Conservation (phyloP, 257 asterid genomes). For the Capsicum pubescens region DNA sequence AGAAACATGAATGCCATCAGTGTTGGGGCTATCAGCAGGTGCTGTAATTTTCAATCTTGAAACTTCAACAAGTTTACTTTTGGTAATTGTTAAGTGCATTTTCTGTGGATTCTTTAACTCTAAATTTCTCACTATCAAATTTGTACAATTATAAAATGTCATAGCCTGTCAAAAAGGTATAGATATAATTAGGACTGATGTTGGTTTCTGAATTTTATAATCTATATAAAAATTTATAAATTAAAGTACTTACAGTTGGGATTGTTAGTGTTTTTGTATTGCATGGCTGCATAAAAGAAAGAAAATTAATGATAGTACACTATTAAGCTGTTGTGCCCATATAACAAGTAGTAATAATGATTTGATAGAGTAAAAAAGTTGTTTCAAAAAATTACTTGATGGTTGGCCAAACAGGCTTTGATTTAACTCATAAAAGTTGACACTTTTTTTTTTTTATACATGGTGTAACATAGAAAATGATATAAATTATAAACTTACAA, state of each 20-base stretch:
- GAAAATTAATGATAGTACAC: neutral
- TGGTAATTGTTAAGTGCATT: conserved; percentile 46
- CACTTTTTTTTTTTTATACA: neutral
- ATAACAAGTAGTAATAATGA: neutral
- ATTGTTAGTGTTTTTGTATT: conserved; percentile 39
- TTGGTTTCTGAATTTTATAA: neutral
- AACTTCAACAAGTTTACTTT: conserved; percentile 35
- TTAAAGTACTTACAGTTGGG: conserved; percentile 25
- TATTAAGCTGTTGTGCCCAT: neutral
- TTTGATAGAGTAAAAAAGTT: neutral
- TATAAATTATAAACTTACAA: neutral
- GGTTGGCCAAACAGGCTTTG: neutral
- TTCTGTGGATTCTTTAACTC: conserved; percentile 70
- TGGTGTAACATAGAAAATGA: neutral
- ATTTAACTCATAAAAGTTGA: neutral
- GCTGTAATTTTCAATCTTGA: conserved; percentile 41
- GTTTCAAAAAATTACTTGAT: too few relatives aligned
- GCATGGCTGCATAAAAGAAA: conserved; percentile 42
- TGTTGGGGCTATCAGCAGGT: conserved; percentile 46
- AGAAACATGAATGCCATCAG: conserved; percentile 54
- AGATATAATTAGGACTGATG: neutral
- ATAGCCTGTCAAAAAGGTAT: conserved; percentile 58
- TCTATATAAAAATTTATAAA: too few relatives aligned
- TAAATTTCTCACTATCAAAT: conserved; percentile 57
- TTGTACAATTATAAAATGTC: conserved; percentile 63